Evolutionary conservation across 148 eudicot species (phyloP).

Genomic region (Bassia scoparia): DNA sequence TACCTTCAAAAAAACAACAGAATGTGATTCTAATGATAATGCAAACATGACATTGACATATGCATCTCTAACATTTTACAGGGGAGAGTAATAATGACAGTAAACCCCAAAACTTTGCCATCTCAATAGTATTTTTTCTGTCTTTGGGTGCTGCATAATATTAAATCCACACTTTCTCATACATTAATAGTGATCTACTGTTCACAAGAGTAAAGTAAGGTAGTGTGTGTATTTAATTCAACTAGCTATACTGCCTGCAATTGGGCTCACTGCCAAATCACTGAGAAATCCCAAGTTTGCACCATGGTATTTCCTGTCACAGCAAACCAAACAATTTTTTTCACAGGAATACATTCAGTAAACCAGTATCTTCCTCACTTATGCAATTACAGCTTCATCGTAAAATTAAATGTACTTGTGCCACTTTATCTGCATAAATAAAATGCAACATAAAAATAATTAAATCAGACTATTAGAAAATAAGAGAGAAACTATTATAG

Average conservation of each 20-base stretch:
- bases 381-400: not conserved
- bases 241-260: no score
- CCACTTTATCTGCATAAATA: no score
- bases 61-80: not conserved
- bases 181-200: no score
- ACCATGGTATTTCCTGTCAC: not conserved
- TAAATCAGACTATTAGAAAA: not conserved
- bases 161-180: no score
- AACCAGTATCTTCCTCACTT: no score
- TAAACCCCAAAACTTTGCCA: not conserved
- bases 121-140: slow-evolving; percentile 1
- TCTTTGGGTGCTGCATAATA: not conserved
- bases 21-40: slow-evolving; percentile 22
- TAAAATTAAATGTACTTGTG: no score
- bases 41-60: not conserved
- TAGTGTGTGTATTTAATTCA: not conserved
- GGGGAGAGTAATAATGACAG: not conserved
- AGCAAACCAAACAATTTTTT: not conserved
- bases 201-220: no score
- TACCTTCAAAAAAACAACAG: slow-evolving; percentile 1
- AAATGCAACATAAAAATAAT: not conserved
- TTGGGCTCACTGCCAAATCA: slow-evolving; percentile 1
- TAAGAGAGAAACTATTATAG: not conserved
- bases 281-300: not conserved
- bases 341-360: not conserved